Conservation (phyloP, 1,284 basidiomycete species). For the Phylloporus sp. region DNA sequence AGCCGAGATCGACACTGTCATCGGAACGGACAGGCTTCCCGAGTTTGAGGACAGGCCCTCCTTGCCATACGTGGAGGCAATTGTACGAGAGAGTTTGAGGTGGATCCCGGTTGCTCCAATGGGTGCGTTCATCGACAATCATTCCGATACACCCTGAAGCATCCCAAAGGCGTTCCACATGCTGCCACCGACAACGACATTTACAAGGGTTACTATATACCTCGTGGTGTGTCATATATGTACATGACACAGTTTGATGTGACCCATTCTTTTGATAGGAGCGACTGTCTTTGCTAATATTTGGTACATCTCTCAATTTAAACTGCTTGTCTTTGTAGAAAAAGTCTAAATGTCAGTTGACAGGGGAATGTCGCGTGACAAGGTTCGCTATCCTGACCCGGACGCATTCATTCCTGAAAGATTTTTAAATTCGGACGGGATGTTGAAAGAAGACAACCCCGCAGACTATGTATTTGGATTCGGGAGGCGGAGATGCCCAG, state of each 20-base stretch:
- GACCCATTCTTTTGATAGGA: neutral
- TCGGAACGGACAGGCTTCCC: conserved; percentile 42
- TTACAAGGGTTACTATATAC: conserved; percentile 7
- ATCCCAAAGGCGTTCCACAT: neutral
- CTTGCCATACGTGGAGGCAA: conserved; percentile 21
- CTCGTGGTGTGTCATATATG: neutral
- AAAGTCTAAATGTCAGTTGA: neutral
- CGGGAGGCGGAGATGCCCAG: conserved; percentile 6
- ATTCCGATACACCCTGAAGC: too few species aligned
- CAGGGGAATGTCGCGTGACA: conserved; percentile 3
- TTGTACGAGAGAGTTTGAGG: conserved; percentile 41
- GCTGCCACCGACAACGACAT: neutral
- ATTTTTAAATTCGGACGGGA: neutral
- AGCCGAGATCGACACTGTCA: conserved; percentile 31
- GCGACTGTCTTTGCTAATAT: neutral
- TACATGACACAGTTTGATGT: neutral
- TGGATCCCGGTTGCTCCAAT: conserved; percentile 22
- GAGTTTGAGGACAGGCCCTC: conserved; percentile 9
- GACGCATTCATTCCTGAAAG: neutral
- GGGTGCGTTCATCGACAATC: neutral
- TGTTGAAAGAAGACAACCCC: neutral
- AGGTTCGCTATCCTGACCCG: neutral
- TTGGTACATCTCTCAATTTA: too few species aligned
- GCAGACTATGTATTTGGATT: neutral
- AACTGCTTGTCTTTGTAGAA: too few species aligned